Evolutionary conservation across 768 basidiomycete species (phyloP).

Genomic region (Termitomyces sp.): DNA sequence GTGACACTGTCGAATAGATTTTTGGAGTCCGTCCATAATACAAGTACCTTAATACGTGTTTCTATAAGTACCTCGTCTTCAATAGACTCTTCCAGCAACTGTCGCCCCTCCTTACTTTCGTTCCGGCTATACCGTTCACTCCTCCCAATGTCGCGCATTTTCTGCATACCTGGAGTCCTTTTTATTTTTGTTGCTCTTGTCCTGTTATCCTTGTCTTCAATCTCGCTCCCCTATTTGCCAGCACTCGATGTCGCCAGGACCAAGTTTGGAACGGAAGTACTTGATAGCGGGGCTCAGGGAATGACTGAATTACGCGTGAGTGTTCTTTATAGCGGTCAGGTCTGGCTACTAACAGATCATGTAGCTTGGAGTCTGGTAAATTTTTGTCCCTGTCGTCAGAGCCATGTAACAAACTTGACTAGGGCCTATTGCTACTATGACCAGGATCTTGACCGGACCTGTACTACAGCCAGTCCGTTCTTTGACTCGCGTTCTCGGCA

Average conservation of each 20-base stretch:
- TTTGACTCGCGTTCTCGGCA: not conserved
- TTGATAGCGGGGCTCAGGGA: slow-evolving; percentile 21
- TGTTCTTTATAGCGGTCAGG: slow-evolving; percentile 13
- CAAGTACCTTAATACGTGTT: not conserved
- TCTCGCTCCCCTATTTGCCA: slow-evolving; percentile 69
- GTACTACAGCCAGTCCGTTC: slow-evolving; percentile 42
- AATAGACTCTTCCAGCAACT: not conserved
- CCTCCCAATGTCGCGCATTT: slow-evolving; percentile 18
- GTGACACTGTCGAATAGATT: not conserved
- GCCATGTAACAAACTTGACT: not conserved
- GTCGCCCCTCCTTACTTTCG: slow-evolving; percentile 3
- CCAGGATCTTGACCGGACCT: slow-evolving; percentile 41
- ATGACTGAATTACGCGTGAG: slow-evolving; percentile 55
- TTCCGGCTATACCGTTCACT: not conserved
- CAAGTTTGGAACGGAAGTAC: slow-evolving; percentile 37
- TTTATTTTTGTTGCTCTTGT: slow-evolving; percentile 56
- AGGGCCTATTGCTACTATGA: slow-evolving; percentile 65
- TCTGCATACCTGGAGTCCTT: slow-evolving; percentile 63
- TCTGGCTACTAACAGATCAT: slow-evolving; percentile 2
- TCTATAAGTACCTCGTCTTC: not conserved
- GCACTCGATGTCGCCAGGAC: slow-evolving; percentile 65
- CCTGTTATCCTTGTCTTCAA: slow-evolving; percentile 62
- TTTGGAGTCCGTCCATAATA: not conserved
- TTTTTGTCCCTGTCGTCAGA: not conserved
- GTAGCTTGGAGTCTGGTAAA: slow-evolving; percentile 73